Conservation (phyloP, 768 basidiomycete genomes). For the Phaeotremella skinneri region DNA sequence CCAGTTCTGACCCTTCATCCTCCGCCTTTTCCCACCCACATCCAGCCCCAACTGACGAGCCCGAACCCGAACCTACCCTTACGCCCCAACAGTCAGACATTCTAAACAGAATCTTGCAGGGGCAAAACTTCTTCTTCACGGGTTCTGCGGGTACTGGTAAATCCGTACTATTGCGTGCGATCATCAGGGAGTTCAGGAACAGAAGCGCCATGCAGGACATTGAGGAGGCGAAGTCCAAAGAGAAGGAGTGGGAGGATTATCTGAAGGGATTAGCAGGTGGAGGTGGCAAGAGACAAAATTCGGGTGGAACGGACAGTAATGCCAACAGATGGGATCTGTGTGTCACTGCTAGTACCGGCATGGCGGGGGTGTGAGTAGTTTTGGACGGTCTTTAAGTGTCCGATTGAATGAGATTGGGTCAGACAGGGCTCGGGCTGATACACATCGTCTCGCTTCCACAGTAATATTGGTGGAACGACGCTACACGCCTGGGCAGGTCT, state of each 20-base stretch:
- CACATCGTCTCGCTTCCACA: too few species aligned
- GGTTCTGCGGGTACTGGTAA: conserved; percentile 98
- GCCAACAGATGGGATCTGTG: conserved; percentile 32
- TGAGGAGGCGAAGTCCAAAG: not conserved
- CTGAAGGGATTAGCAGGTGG: conserved; percentile 3
- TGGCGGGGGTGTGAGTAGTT: conserved; percentile 58
- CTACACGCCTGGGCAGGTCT: conserved; percentile 44
- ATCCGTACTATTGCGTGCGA: conserved; percentile 87
- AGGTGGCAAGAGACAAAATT: not conserved
- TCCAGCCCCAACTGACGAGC: too few species aligned
- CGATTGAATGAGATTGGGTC: too few species aligned
- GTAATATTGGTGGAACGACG: conserved; percentile 41
- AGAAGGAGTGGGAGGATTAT: conserved; percentile 1
- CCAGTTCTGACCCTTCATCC: not conserved
- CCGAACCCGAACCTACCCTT: conserved; percentile 24
- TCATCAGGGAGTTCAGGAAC: conserved; percentile 65
- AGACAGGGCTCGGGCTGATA: too few species aligned
- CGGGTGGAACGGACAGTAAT: not conserved
- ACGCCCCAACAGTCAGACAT: conserved; percentile 33
- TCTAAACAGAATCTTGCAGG: conserved; percentile 48
- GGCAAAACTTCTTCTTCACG: conserved; percentile 84
- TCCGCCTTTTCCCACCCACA: not conserved
- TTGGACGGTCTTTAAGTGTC: too few species aligned
- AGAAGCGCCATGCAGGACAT: not conserved
- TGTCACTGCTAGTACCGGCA: conserved; percentile 92